These are phyloP conservation scores for Pseudocercospora pini-densiflorae DNA, from an alignment of 2,329 filamentous ascomycete species.

Conservation along the genomic window DNA sequence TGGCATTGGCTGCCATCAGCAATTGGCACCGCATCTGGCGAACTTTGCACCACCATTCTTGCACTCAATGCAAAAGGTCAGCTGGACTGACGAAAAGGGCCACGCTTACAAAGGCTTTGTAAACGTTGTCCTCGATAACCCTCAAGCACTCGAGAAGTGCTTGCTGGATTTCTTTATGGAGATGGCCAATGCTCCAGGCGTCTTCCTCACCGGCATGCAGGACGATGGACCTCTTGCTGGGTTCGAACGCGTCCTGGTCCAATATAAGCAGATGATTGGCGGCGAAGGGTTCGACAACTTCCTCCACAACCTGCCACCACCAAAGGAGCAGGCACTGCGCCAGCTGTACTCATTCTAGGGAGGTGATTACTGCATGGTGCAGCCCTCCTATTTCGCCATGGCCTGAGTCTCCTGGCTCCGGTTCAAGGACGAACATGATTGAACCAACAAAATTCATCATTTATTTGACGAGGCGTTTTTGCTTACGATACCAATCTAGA, in stretches of 20 bases:
- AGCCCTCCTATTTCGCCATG: conserved; percentile 8
- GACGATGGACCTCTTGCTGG: conserved; percentile 66
- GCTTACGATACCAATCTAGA: conserved; percentile 34
- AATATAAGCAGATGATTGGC: conserved; percentile 59
- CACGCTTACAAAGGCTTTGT: conserved; percentile 92
- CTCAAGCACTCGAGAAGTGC: conserved; percentile 86
- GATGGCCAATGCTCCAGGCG: conserved; percentile 71
- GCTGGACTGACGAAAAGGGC: conserved; percentile 90
- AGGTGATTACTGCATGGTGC: conserved; percentile 26
- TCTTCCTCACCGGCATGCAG: conserved; percentile 64
- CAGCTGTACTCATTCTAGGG: conserved; percentile 48
- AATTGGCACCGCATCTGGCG: conserved; percentile 76
- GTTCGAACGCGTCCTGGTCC: conserved; percentile 66
- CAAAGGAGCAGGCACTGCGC: conserved; percentile 50
- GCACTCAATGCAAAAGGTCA: conserved; percentile 78
- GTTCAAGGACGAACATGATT: background rate
- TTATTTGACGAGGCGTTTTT: conserved; percentile 21
- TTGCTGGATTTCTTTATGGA: conserved; percentile 80
- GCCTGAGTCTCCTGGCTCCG: background rate
- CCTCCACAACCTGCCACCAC: conserved; percentile 51
- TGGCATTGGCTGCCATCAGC: conserved; percentile 76
- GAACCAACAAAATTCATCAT: background rate
- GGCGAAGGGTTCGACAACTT: conserved; percentile 56
- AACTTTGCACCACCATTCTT: conserved; percentile 85
- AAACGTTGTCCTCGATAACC: conserved; percentile 81